Percentiles rank a stretch among this genome's conserved stretches.
Evolutionary conservation across 805 yeast genomes (phyloP).

Genomic region (Candida incommunis): DNA sequence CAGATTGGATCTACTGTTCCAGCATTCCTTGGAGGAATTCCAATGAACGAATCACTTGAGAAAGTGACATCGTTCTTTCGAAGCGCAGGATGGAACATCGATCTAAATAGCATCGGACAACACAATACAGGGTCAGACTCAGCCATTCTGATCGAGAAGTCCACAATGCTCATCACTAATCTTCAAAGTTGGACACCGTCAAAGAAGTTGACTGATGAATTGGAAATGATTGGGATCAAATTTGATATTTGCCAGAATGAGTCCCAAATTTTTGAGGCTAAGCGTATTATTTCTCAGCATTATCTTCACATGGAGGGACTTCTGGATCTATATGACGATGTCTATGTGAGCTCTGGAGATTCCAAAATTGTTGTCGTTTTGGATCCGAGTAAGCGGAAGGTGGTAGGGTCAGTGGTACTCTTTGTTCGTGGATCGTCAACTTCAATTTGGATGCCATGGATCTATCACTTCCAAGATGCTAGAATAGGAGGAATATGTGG

Average conservation of each 20-base stretch:
- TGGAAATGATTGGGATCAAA: conserved; percentile 42
- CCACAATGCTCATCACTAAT: conserved; percentile 28
- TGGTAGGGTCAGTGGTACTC: conserved; percentile 30
- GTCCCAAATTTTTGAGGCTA: conserved; percentile 21
- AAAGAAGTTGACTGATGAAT: conserved; percentile 36
- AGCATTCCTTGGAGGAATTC: conserved; percentile 20
- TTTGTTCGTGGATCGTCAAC: conserved; percentile 32
- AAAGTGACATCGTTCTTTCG: conserved; percentile 29
- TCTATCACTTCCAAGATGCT: conserved; percentile 26
- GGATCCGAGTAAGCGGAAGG: conserved; percentile 36
- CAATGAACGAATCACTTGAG: conserved; percentile 10
- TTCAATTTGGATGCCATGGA: conserved; percentile 36
- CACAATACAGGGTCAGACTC: neutral
- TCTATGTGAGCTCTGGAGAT: conserved; percentile 17
- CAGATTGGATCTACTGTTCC: conserved; percentile 37
- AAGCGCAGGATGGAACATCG: conserved; percentile 18
- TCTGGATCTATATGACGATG: conserved; percentile 13
- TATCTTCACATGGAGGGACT: conserved; percentile 13
- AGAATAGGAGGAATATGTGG: conserved; percentile 39
- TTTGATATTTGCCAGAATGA: conserved; percentile 35
- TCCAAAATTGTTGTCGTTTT: conserved; percentile 36
- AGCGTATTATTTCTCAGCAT: conserved; percentile 24
- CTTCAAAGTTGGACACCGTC: conserved; percentile 38
- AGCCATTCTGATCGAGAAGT: neutral
- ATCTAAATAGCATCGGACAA: neutral